A percentile compares a stretch with the other conserved stretches of the same genome.
phyloP scores from a whole-genome alignment of 2,329 filamentous ascomycete species.

The Calonectria ilicicola region DNA sequence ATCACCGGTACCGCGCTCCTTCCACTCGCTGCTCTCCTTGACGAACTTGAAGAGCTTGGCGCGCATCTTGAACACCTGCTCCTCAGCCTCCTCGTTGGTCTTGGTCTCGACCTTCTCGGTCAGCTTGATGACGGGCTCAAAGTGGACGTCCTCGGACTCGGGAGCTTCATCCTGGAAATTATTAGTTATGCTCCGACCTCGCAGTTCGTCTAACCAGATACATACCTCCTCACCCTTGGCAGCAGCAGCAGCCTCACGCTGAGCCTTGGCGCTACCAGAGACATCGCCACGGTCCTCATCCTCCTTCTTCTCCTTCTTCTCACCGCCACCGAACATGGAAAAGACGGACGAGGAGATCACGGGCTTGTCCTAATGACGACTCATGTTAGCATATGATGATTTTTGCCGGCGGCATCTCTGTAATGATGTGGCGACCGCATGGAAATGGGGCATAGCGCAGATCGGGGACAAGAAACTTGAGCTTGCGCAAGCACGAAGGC shows the following conservation, averaged over 20 bases:
- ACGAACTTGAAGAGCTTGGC: constrained; percentile 99
- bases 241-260: constrained; percentile 71
- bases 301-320: constrained; percentile 96
- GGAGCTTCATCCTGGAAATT: constrained; percentile 70
- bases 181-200: constrained; percentile 16
- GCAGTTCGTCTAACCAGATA: constrained; percentile 1
- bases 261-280: constrained; percentile 88
- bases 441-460: background rate
- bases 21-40: constrained; percentile 93
- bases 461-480: background rate
- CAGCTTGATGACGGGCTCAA: constrained; percentile 95
- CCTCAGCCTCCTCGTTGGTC: constrained; percentile 98
- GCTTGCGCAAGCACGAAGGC: background rate
- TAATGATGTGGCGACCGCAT: background rate
- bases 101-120: constrained; percentile 97
- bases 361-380: constrained; percentile 47
- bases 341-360: constrained; percentile 79
- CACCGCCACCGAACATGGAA: constrained; percentile 98
- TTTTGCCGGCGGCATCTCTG: background rate
- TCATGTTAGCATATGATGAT: constrained; percentile 10
- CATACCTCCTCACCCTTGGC: constrained; percentile 70
- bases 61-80: constrained; percentile 99
- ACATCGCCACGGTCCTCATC: constrained; percentile 84
- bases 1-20: constrained; percentile 97
- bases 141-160: constrained; percentile 94